Evolutionary conservation across 176 grass and related monocot genomes (phyloP).

Genomic region (Microstegium vimineum): DNA sequence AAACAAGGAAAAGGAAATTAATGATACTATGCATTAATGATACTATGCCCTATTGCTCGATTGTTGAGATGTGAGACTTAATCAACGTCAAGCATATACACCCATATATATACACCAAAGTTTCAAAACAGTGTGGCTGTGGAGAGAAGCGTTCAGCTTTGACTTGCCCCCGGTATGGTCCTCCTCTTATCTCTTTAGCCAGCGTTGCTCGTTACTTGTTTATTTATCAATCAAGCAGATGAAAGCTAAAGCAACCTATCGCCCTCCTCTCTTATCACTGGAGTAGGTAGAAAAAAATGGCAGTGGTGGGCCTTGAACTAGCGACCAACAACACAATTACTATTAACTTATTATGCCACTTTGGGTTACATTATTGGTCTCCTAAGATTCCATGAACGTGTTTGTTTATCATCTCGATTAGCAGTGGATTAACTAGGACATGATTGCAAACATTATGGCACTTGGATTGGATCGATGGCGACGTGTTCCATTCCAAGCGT

Average conservation of each 20-base stretch:
- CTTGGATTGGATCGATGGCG: constrained; percentile 23
- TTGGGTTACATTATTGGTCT: background rate
- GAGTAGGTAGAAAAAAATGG: constrained; percentile 8
- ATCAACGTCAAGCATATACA: background rate
- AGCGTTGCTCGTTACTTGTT: background rate
- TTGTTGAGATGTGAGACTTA: background rate
- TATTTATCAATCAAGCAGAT: constrained; percentile 37
- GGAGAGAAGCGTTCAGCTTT: background rate
- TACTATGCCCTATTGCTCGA: background rate
- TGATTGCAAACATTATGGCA: background rate
- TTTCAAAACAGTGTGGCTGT: background rate
- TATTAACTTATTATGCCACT: background rate
- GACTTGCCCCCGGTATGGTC: background rate
- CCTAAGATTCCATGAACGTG: background rate
- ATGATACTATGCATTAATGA: background rate
- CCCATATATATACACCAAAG: background rate
- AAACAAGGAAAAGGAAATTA: background rate
- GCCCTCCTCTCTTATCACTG: constrained; percentile 42
- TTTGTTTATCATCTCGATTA: background rate
- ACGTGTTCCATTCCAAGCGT: background rate
- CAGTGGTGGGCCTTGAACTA: background rate
- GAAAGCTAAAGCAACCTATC: constrained; percentile 39
- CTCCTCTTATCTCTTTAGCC: constrained; percentile 13
- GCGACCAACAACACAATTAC: background rate
- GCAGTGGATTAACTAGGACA: background rate